Conservation (phyloP, 208 protist genomes). For the Trypanosoma lewisi region DNA sequence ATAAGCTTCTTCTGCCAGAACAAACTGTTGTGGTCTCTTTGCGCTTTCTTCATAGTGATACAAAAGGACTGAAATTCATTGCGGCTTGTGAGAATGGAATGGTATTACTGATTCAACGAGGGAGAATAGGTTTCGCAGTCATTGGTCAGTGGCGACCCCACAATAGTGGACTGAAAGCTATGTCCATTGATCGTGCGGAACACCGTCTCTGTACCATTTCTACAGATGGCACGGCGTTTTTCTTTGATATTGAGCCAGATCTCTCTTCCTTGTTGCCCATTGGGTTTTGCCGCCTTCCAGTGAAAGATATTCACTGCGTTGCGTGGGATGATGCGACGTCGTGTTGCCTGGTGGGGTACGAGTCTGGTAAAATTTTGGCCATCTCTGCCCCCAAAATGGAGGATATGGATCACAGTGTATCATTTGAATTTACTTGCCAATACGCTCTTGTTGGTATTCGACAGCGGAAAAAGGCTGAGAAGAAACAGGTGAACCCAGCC, state of each 20-base stretch:
- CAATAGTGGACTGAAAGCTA: slow-evolving; percentile 41
- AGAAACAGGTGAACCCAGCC: slow-evolving; percentile 47
- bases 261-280: slow-evolving; percentile 46
- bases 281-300: slow-evolving; percentile 74
- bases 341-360: slow-evolving; percentile 68
- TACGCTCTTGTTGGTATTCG: slow-evolving; percentile 76
- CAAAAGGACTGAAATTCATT: slow-evolving; percentile 39
- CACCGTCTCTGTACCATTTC: slow-evolving; percentile 81
- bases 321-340: slow-evolving; percentile 64
- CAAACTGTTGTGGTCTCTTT: slow-evolving; percentile 25
- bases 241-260: slow-evolving; percentile 71
- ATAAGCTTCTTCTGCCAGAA: slow-evolving; percentile 23
- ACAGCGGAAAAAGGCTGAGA: slow-evolving; percentile 64
- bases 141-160: slow-evolving; percentile 70
- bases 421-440: slow-evolving; percentile 61
- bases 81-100: slow-evolving; percentile 87
- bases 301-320: slow-evolving; percentile 46
- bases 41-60: slow-evolving; percentile 39
- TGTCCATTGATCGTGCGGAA: slow-evolving; percentile 64
- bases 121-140: slow-evolving; percentile 40
- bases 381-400: slow-evolving; percentile 44
- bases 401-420: slow-evolving; percentile 54
- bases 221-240: slow-evolving; percentile 88
- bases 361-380: slow-evolving; percentile 66
- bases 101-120: slow-evolving; percentile 62